Evolutionary conservation across 2,329 filamentous ascomycete species (phyloP), one percentile per base, ranked within the genome.

Genomic region (Macroventuria anomochaeta): DNA sequence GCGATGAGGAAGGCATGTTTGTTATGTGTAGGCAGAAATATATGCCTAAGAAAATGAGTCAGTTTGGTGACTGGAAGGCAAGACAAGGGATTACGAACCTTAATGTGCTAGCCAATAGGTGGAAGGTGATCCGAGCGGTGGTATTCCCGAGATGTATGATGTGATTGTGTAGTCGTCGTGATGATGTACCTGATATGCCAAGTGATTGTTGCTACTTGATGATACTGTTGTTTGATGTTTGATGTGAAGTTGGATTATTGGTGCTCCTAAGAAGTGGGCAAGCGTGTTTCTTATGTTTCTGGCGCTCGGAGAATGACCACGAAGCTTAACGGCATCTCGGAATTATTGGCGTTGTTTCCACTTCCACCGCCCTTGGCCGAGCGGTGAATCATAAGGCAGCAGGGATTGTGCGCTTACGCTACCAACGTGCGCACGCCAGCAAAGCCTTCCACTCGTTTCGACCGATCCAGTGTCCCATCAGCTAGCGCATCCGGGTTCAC

Each of bases 41-140:
- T 67, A 57, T 59, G 66, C 62, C 69, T 74, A 59, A 47, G 33
- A 52, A 40, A 55, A 83, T 63, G 83, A 83, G 68, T 88, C 84
- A 31, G 80, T 79, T 66, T 50, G 62, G 52, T 68, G 65, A 71
- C 65, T 70, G 67, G 65, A 60, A 59, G 60, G 56, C 21, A 50
- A 43, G 59, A 62, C 63, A 59, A 64, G 63, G 64, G 55, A 59
- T 61, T 56, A 70, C 68, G 47, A 67, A 73, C 69, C 65, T 70
- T 59, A 58, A 56, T 57, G 61, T 55, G 62, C 60, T 21, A 63
- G 61, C 70, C 70, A 71, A 69, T 72, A 46, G 64, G 58, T 51
- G 62, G 64, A 63, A 68, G 60, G 69, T 67, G 70, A 68, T 71
- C 60, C 68, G 70, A 71, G 68, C 63, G 46, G 57, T 53, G 43